Base-by-base conservation (phyloP, 129 eudicot species). In the Calendula officinalis region DNA sequence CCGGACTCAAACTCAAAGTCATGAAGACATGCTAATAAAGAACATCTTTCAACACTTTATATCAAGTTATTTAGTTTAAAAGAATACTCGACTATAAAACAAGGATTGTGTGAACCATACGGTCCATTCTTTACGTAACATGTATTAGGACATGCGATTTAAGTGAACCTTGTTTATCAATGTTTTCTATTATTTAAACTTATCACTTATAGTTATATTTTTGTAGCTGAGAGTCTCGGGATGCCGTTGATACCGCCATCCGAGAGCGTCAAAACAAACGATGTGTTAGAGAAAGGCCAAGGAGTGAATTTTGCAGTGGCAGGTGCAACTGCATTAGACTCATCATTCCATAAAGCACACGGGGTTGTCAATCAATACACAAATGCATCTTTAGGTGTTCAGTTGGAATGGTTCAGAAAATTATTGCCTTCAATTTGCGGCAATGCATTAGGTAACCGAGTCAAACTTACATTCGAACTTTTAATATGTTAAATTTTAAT, bases 381-480 rank as follows among this genome's bases (percentile, higher is more conserved):
- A 4, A 77, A 83, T 38, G 80, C 67, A 2, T 79, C 88, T 50
- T 73, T 83, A 33, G 68, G 64, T 30, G 62, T 63, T 53, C 82
- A 79, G 8, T 52, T 83, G 71, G 80, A 43, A 59, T 83, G 88
- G 84, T 79, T 83, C 56, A 79, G 63, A 60, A 33, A 32, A 5
- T 66, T 61, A 22, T 55, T 78, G 62, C 56, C 82, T 6, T 39
- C 66, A 11, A 22, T 60, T 14, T 77, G 78, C 3, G 36, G 56
- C 34, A 49, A 50, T 0, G 52, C 64, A 0, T 37, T 79, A 63
- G 87, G 87, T 82, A 69, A 30, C 8, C n/a, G 22, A 51, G 61
- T 62, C 47, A 5, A 41, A 9, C 15, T 37, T 39, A 41, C 37
- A 59, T 15, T 50, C 51, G 7, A 40, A 9, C 7, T 11, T 47